These are phyloP conservation scores for Yamadazyma insecticola DNA, from an alignment of 805 yeast genomes.

Conservation along the genomic window DNA sequence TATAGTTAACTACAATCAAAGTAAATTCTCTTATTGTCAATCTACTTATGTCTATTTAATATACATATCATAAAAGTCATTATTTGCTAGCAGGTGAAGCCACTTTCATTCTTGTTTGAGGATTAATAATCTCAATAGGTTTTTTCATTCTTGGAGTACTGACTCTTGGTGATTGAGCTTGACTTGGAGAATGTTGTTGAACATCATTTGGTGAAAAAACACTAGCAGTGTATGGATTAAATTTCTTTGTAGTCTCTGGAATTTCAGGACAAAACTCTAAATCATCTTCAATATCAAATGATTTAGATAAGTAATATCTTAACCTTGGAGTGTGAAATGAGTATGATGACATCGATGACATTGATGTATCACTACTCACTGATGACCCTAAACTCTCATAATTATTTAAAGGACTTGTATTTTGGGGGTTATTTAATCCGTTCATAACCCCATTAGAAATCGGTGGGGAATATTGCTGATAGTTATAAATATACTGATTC, in stretches of 20 bases:
- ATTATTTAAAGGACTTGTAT: constrained; percentile 28
- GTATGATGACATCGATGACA: constrained; percentile 18
- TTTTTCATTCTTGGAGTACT: constrained; percentile 57
- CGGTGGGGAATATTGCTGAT: constrained; percentile 14
- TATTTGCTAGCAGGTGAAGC: constrained; percentile 40
- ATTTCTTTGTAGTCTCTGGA: constrained; percentile 44
- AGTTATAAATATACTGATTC: constrained; percentile 32
- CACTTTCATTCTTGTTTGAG: constrained; percentile 54
- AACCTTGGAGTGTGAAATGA: constrained; percentile 47
- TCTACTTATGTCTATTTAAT: constrained; percentile 5
- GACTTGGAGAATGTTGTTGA: constrained; percentile 8
- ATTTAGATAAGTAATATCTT: constrained; percentile 53
- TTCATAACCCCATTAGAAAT: constrained; percentile 10
- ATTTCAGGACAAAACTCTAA: constrained; percentile 63
- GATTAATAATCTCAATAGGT: constrained; percentile 59
- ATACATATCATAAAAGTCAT: constrained; percentile 11
- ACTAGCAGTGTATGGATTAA: constrained; percentile 65
- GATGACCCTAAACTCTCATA: constrained; percentile 11
- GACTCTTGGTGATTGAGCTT: constrained; percentile 36
- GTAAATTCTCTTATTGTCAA: no score
- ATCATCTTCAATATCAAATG: constrained; percentile 61
- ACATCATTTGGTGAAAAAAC: constrained; percentile 49
- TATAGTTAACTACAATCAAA: no score
- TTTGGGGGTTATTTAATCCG: no score
- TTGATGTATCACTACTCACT: constrained; percentile 11